phyloP scores from a whole-genome alignment of 768 basidiomycete genomes.

The Asterophora lycoperdoides region DNA sequence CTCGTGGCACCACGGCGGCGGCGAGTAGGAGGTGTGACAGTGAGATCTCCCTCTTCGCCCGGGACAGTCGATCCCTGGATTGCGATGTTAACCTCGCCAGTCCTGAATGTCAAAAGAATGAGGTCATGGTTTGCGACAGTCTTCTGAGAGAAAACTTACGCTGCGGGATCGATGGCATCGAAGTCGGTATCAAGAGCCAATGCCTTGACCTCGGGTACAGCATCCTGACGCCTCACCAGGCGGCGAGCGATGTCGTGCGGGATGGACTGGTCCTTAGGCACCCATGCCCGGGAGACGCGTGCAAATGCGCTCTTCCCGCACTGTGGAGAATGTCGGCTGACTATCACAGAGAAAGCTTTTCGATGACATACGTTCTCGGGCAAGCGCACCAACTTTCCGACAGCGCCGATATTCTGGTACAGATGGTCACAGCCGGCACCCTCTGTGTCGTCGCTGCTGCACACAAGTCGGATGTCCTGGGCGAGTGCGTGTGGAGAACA shows the following conservation, averaged over 20 bases:
- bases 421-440: constrained; percentile 35
- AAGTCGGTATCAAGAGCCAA: constrained; percentile 40
- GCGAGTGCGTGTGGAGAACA: constrained; percentile 35
- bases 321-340: constrained; percentile 17
- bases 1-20: constrained; percentile 25
- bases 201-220: constrained; percentile 30
- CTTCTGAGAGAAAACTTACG: constrained; percentile 9
- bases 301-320: constrained; percentile 37
- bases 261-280: constrained; percentile 39
- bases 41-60: constrained; percentile 22
- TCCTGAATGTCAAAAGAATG: constrained; percentile 3
- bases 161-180: constrained; percentile 21
- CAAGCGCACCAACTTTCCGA: constrained; percentile 47
- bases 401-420: constrained; percentile 31
- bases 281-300: constrained; percentile 37
- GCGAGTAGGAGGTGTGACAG: constrained; percentile 25
- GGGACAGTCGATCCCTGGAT: constrained; percentile 29
- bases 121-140: not conserved
- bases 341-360: not conserved
- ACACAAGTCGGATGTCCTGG: constrained; percentile 47
- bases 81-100: constrained; percentile 24
- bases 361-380: constrained; percentile 42
- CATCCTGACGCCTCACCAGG: constrained; percentile 30
- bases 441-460: constrained; percentile 24
- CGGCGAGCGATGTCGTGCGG: constrained; percentile 25